These are phyloP conservation scores for Aspergillus sparsus DNA, from an alignment of 495 filamentous ascomycete genomes.

Conservation along the genomic window DNA sequence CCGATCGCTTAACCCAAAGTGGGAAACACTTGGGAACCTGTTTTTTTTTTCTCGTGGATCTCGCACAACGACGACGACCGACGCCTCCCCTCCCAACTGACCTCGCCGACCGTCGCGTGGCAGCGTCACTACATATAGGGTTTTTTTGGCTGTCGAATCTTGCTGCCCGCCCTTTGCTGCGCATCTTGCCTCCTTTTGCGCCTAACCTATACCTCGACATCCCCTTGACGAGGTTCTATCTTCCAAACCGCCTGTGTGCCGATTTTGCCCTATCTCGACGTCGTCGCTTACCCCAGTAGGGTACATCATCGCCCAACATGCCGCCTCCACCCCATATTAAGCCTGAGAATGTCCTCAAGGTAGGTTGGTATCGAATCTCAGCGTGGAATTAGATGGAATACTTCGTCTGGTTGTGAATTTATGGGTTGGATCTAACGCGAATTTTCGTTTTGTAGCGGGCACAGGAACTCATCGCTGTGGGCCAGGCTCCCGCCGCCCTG, in stretches of 20 bases:
- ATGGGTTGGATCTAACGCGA: constrained; percentile 2
- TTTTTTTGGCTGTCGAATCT: constrained; percentile 25
- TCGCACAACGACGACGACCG: constrained; percentile 44
- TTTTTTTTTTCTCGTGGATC: constrained; percentile 41
- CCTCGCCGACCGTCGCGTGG: constrained; percentile 45
- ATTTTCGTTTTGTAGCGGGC: constrained; percentile 59
- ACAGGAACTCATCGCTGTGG: constrained; percentile 96
- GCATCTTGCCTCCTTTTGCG: constrained; percentile 18
- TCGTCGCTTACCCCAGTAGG: constrained; percentile 19
- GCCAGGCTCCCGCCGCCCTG: constrained; percentile 87
- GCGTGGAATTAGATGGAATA: neutral
- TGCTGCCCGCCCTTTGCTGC: constrained; percentile 31
- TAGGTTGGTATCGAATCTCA: constrained; percentile 33
- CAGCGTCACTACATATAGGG: constrained; percentile 32
- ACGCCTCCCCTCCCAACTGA: constrained; percentile 30
- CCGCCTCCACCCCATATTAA: constrained; percentile 94
- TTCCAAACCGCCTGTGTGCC: constrained; percentile 15
- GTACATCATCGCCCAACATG: constrained; percentile 60
- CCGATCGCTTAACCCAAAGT: constrained; percentile 47
- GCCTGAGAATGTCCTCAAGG: constrained; percentile 98
- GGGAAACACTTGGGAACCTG: constrained; percentile 31
- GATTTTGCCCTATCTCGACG: constrained; percentile 13
- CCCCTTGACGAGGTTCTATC: neutral
- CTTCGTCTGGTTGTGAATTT: neutral
- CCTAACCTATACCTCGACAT: neutral